phyloP scores from a whole-genome alignment of 768 basidiomycete species.

The Collybia sordida region DNA sequence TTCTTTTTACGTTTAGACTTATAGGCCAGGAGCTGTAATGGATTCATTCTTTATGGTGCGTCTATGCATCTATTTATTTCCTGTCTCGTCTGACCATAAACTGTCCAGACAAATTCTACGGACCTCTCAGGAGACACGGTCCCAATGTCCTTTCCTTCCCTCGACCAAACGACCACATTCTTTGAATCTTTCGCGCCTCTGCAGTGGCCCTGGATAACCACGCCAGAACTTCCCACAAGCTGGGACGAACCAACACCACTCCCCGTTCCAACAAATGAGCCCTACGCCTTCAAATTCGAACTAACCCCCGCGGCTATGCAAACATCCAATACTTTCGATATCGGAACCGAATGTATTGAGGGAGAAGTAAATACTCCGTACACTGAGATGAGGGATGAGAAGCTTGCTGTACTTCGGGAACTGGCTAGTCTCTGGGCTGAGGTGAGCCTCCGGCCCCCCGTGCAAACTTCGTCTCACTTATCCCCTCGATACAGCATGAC shows the following conservation, averaged over 20 bases:
- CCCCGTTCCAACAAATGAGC: too few species aligned
- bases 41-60: slow-evolving; percentile 13
- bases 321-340: slow-evolving; percentile 8
- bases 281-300: slow-evolving; percentile 9
- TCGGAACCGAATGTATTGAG: slow-evolving; percentile 14
- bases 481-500: not conserved
- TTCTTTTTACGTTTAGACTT: slow-evolving; percentile 3
- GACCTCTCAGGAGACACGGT: slow-evolving; percentile 10
- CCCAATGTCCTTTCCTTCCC: slow-evolving; percentile 5
- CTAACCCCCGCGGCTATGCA: slow-evolving; percentile 11
- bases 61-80: not conserved
- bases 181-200: slow-evolving; percentile 13
- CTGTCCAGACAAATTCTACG: slow-evolving; percentile 9
- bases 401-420: slow-evolving; percentile 13
- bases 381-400: slow-evolving; percentile 17
- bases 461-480: too few species aligned
- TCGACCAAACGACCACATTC: slow-evolving; percentile 12
- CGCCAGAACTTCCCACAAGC: slow-evolving; percentile 3
- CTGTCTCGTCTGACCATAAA: not conserved
- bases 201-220: slow-evolving; percentile 8
- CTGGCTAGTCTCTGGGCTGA: slow-evolving; percentile 1
- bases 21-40: slow-evolving; percentile 15
- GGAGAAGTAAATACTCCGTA: slow-evolving; percentile 12
- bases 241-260: not conserved
- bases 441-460: not conserved